Evolutionary conservation across 441 rosid species (phyloP).

Genomic region (Arabidopsis lyrata): DNA sequence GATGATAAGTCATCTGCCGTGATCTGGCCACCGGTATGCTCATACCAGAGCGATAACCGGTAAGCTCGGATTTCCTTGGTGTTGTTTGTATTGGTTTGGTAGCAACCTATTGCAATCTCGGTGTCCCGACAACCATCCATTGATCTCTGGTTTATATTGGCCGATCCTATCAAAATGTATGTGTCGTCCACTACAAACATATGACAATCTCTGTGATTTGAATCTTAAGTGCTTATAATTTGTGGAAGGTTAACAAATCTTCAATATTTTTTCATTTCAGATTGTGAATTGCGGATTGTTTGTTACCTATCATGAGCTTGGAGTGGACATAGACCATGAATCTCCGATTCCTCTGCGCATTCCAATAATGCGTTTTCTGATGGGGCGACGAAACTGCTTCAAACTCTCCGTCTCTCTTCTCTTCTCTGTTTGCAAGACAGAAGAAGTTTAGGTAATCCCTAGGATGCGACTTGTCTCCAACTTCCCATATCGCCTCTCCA

Average conservation of each 20-base stretch:
- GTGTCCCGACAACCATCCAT: conserved; percentile 92
- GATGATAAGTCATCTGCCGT: conserved; percentile 43
- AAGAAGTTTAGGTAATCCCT: conserved; percentile 85
- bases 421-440: conserved; percentile 89
- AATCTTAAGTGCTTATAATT: neutral
- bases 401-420: conserved; percentile 57
- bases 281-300: neutral
- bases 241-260: conserved; percentile 1
- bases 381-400: conserved; percentile 63
- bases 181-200: conserved; percentile 69
- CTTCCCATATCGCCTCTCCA: conserved; percentile 71
- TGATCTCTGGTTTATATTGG: conserved; percentile 87
- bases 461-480: conserved; percentile 58
- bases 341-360: conserved; percentile 78
- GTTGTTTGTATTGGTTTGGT: conserved; percentile 47
- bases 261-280: conserved; percentile 13
- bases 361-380: conserved; percentile 73
- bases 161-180: conserved; percentile 77
- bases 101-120: conserved; percentile 86
- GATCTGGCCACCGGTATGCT: conserved; percentile 63
- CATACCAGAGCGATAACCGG: conserved; percentile 77
- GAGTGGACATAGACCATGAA: conserved; percentile 96
- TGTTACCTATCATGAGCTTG: conserved; percentile 90
- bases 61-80: conserved; percentile 56
- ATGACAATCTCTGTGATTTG: neutral